Evolutionary conservation across 2,329 filamentous ascomycete species (phyloP).

Genomic region (Aspergillus sp.): DNA sequence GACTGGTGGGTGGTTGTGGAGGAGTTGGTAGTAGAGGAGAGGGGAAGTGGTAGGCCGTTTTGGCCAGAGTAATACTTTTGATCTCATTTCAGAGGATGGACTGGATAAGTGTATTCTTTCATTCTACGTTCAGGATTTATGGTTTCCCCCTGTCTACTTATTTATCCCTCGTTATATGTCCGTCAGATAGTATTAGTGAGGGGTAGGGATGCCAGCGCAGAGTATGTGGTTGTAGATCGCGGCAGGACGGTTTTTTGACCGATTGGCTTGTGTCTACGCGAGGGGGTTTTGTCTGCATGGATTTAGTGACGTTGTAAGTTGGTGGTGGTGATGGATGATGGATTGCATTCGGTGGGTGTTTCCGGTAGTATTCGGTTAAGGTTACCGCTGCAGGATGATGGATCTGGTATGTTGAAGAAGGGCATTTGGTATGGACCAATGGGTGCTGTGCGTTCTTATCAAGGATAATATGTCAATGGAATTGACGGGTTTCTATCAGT

Average conservation of each 20-base stretch:
- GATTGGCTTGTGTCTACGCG: not conserved
- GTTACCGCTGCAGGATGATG: constrained; percentile 5
- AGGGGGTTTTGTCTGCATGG: not conserved
- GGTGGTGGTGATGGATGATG: not conserved
- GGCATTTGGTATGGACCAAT: too few species aligned
- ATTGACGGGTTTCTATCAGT: not conserved
- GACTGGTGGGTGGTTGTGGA: not conserved
- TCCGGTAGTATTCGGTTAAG: constrained; percentile 10
- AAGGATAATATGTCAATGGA: not conserved
- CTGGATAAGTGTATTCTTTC: not conserved
- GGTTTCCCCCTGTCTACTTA: not conserved
- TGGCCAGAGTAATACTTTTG: constrained; percentile 1
- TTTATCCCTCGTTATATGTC: not conserved
- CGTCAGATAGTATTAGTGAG: not conserved
- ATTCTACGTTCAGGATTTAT: not conserved
- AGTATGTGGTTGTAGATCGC: not conserved
- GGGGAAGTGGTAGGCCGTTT: not conserved
- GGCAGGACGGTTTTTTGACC: not conserved
- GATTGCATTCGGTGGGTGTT: not conserved
- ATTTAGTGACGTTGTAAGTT: not conserved
- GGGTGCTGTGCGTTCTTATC: not conserved
- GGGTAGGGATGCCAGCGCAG: not conserved
- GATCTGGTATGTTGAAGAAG: not conserved
- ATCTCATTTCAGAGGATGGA: not conserved
- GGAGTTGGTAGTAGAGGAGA: not conserved